phyloP scores from a whole-genome alignment of 306 rosid genomes.

The Elaeagnus macrophylla region DNA sequence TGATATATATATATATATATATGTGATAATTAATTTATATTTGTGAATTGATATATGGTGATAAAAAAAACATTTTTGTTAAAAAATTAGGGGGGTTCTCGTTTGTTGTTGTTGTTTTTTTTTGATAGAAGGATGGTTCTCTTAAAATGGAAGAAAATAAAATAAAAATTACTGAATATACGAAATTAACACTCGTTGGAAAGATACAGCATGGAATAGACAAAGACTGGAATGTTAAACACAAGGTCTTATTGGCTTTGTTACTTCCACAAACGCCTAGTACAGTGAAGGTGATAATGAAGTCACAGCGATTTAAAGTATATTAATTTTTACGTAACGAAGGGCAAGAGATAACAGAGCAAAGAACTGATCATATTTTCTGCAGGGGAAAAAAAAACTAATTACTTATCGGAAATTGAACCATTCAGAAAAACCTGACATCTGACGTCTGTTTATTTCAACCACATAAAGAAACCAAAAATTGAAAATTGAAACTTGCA shows the following conservation, averaged over 20 bases:
- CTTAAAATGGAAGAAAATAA: no score
- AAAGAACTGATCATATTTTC: background rate
- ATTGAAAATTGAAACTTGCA: background rate
- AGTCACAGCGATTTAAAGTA: constrained; percentile 1
- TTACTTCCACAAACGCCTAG: background rate
- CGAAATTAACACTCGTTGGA: no score
- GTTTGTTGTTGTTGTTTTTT: no score
- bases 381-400: background rate
- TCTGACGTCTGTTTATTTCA: constrained; percentile 17
- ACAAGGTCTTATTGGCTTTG: background rate
- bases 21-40: no score
- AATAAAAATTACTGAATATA: no score
- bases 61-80: no score
- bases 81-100: no score
- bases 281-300: background rate
- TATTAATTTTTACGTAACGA: background rate
- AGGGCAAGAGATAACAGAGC: background rate
- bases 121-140: no score
- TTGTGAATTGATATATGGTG: no score
- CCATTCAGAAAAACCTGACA: constrained; percentile 16
- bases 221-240: no score
- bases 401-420: constrained; percentile 37
- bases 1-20: no score
- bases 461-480: constrained; percentile 10
- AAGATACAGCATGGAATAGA: no score